Evolutionary conservation across 805 yeast genomes (phyloP).

Genomic region (Pichia cephalocereana): DNA sequence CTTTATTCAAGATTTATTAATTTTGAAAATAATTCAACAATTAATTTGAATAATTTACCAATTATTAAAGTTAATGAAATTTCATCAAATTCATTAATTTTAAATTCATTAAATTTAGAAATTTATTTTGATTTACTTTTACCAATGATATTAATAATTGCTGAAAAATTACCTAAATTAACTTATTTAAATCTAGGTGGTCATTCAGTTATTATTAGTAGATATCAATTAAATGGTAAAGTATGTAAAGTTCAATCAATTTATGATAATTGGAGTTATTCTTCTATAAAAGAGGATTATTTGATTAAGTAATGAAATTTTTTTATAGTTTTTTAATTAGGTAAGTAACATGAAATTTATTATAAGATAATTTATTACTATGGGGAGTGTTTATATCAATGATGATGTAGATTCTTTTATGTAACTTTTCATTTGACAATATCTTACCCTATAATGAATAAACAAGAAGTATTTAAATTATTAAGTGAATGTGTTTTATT

Average conservation of each 20-base stretch:
- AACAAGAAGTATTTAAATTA: constrained; percentile 64
- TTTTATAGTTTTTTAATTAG: too few relatives aligned
- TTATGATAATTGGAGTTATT: neutral
- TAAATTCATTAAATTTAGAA: neutral
- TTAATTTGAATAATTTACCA: too few relatives aligned
- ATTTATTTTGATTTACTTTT: neutral
- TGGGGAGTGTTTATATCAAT: too few relatives aligned
- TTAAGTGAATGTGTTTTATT: constrained; percentile 67
- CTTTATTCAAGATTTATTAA: constrained; percentile 19
- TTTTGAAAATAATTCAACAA: constrained; percentile 17
- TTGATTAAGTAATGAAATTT: neutral
- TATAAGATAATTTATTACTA: too few relatives aligned
- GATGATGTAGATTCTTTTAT: too few relatives aligned
- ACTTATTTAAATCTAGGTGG: constrained; percentile 2
- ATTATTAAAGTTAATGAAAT: too few relatives aligned
- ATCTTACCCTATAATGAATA: too few relatives aligned
- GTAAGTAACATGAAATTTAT: too few relatives aligned
- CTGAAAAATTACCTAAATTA: neutral
- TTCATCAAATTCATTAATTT: too few relatives aligned
- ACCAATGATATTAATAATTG: neutral
- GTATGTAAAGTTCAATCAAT: neutral
- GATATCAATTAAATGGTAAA: neutral
- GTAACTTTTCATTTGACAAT: too few relatives aligned
- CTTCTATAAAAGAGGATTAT: too few relatives aligned
- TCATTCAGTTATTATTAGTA: neutral